Base-by-base conservation (phyloP, 805 yeast genomes). In the Yamadazyma nakazawae region DNA sequence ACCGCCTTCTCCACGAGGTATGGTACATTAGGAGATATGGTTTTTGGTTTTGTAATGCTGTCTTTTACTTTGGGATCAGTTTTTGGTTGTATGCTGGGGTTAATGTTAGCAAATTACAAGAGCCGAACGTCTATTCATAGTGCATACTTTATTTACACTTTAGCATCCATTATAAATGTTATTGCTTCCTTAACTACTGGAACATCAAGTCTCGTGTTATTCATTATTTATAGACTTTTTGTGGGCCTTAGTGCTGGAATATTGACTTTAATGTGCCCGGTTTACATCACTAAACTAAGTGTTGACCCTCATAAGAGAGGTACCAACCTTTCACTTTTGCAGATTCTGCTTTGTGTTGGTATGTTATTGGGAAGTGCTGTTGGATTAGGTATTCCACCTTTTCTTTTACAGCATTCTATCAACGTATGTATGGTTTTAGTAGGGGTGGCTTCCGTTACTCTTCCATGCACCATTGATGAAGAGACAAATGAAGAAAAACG, bases 1-100 rank as follows among this genome's bases (percentile, higher is more conserved):
- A 9, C 2, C 14, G n/a, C 2, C 13, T 51, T 51, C 36, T 13
- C 4, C 1, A 28, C 19, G 13, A 17, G 21, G 14, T 51, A 21
- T 34, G 52, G 44, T n/a, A 12, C n/a, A 2, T n/a, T 44, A 12
- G 32, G 37, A 1, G 42, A 25, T 10, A 2, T 24, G 2, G 8
- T 45, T 13, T 24, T 30, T 6, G 55, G 55, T 5, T 40, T 52
- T 18, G 31, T 49, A 2, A 40, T 46, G 36, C 34, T 47, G 28
- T 17, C 47, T 31, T 63, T 63, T 47, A 57, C 57, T 41, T 35
- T 64, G 14, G 67, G 68, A 0, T 53, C 61, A 26, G 37, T 60
- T 4, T 12, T 54, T 31, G 55, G 55, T 3, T 36, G 50, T 35
- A 24, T 47, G 3, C 11, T 65, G 61, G 28, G 55, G 60, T 34